Evolutionary conservation across 441 rosid genomes (phyloP), one percentile per base, ranked within the genome.

Genomic region (Croton laevigatus): DNA sequence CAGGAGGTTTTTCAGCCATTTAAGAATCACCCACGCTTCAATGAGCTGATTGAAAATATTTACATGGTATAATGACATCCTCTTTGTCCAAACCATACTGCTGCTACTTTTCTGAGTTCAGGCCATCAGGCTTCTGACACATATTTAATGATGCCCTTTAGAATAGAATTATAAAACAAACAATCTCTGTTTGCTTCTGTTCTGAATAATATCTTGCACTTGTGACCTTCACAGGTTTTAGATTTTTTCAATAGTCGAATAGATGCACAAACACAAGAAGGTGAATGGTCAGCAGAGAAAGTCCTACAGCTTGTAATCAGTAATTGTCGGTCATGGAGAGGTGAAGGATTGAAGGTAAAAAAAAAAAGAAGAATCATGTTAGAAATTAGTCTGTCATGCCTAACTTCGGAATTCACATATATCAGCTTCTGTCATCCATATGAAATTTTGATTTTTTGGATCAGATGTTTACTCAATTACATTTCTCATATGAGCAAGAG

Each of bases 401-500:
- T 37, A 36, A 59, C 36, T 45, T 36, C 19, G 57, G 51, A 49
- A 38, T 48, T 44, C 37, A 44, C 10, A 42, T 57, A 32, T 22
- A 42, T 36, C 42, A 23, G 46, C 59, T 54, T 73, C 8, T 57
- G 59, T 14, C 7, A 7, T 37, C n/a, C 19, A 13, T 37, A 34
- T 66, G 17, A 40, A 52, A 49, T 57, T 38, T 51, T 52, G 9
- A 20, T 20, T 64, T 71, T 0, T 61, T 69, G 71, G 23, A 14
- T 62, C 91, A 96, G 99, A 90, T 96, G 95, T 96, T 96, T 78
- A 93, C 97, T 72, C 97, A 91, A 69, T 84, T 96, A 73, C 94
- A 93, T 77, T 96, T 96, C 85, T 93, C 99, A 23, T 96, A 96
- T 17, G 99, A 96, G 68, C 99, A 93, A 91, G 98, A 96, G 88